Evolutionary conservation across 495 filamentous ascomycete species (phyloP), one percentile per base, ranked within the genome.

Genomic region (Lepraria neglecta): DNA sequence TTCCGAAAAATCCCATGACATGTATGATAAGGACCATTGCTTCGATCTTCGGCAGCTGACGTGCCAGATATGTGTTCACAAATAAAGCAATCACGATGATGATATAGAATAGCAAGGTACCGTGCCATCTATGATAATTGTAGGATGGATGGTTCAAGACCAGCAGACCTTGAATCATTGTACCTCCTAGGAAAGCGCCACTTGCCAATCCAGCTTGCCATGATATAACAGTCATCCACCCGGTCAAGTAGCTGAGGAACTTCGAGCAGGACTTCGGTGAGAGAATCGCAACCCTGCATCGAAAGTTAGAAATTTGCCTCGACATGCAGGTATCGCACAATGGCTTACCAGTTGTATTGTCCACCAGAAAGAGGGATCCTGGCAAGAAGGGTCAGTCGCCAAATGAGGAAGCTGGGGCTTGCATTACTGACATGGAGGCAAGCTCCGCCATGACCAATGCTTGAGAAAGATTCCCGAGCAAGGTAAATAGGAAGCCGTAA

Each of bases 311-410:
- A 24, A 24, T 24, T 24, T 24, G 24, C 24, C 24, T 24, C 24
- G 24, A 24, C 24, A 24, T 24, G 24, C 2, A 24, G 24, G 24
- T 24, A 24, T 24, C 2, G 24, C 24, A 24, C 2, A 24, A 2
- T 75, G 10, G 72, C 77, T 1, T 78, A 75, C 79, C 78, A 80
- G 48, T 75, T 71, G 56, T 76, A 76, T 55, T 76, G 73, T 4
- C 73, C 73, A 58, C 74, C 72, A 24, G 67, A 66, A 4, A 69
- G 71, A n/a, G 71, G 71, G 3, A 70, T 70, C 68, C 70, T 72
- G 30, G 24, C 24, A 24, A 24, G 24, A 24, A 24, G 24, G 24
- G 24, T 24, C 24, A 24, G 24, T 24, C 24, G 24, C 24, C 24
- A 24, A 24, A 24, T 24, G 24, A 24, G 24, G 24, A 24, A 24